Evolutionary conservation across 2,329 filamentous ascomycete species (phyloP), one percentile per base, ranked within the genome.

Genomic region (Xylariaceae sp.): DNA sequence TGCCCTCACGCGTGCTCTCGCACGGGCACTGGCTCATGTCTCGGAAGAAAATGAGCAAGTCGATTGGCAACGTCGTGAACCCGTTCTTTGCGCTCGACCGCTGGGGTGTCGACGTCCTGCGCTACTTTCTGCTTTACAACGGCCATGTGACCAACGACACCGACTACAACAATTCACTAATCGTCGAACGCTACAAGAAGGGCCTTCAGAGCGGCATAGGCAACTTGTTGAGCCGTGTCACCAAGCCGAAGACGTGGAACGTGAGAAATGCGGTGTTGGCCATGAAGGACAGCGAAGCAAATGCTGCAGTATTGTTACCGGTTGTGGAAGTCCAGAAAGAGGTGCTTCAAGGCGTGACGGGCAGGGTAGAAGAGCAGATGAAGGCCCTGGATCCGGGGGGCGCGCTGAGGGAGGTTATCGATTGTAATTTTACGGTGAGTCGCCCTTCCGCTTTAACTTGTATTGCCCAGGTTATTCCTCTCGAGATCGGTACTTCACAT

Each of bases 1-100:
- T 87, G 1, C 89, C 93, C 1, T 84, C 82, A 57, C 81, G 82
- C 48, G 78, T 98, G 24, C 71, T 98, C 2, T 88, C 88, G 39
- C 93, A 98, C 61, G 89, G 85, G 2, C 93, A 98, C 63, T 98
- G 94, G 93, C 95, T 89, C 12, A 83, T 98, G 67, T 87, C 87
- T 42, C 81, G 81, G 39, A 79, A 83, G 53, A 98, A 98, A 65
- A 98, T 98, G 90, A 91, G 90, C 47, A 98, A 98, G 64, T 95
- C 88, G 1, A 80, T 85, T 2, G 93, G 93, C 48, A 96, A 96
- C 61, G 91, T 95, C 2, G 91, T 98, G 33, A 93, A 95, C 57
- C 93, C 93, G 0, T 89, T 94, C 59, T 89, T 89, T 52, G 93
- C 93, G 11, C 77, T 97, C 36, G 84, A 95, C 49, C 79, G 90